A percentile compares a stretch with the other conserved stretches of the same genome.
These are phyloP conservation scores for Colletotrichum sp. DNA, from an alignment of 2,329 filamentous ascomycete genomes.

Conservation along the genomic window DNA sequence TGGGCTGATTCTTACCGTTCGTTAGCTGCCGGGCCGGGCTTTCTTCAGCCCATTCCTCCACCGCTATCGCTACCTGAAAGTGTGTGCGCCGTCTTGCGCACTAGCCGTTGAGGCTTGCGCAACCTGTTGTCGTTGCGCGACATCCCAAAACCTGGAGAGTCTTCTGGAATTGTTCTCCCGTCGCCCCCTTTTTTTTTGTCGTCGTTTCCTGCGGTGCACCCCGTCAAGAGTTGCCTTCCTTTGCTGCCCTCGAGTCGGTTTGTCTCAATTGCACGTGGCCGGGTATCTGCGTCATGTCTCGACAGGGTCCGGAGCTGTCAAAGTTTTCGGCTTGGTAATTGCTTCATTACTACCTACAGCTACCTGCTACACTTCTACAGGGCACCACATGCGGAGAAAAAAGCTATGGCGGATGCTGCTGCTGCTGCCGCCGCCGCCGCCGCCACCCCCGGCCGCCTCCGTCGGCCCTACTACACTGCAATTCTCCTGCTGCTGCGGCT, in stretches of 20 bases:
- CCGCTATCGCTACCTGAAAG: not conserved
- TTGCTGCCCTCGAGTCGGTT: not conserved
- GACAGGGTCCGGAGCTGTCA: constrained; percentile 15
- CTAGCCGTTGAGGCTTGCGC: not conserved
- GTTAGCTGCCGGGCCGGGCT: not conserved
- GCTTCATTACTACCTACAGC: not conserved
- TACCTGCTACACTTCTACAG: not conserved
- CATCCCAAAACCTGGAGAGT: not conserved
- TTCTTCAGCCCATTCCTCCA: not conserved
- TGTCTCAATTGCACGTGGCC: not conserved
- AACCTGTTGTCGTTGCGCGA: not conserved
- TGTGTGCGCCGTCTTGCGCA: not conserved
- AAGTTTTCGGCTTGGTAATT: not conserved
- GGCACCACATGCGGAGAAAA: not conserved
- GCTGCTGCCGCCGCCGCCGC: no score
- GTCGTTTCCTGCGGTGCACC: not conserved
- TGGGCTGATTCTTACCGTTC: not conserved
- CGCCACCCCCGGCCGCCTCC: not conserved
- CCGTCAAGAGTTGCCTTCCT: not conserved
- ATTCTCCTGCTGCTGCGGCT: not conserved
- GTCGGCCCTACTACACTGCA: not conserved
- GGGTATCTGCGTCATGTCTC: constrained; percentile 1
- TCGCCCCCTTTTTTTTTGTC: not conserved
- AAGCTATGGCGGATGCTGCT: not conserved
- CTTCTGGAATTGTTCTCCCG: constrained; percentile 17